Conservation (phyloP, 345 rosid species). For the Ricinus communis region DNA sequence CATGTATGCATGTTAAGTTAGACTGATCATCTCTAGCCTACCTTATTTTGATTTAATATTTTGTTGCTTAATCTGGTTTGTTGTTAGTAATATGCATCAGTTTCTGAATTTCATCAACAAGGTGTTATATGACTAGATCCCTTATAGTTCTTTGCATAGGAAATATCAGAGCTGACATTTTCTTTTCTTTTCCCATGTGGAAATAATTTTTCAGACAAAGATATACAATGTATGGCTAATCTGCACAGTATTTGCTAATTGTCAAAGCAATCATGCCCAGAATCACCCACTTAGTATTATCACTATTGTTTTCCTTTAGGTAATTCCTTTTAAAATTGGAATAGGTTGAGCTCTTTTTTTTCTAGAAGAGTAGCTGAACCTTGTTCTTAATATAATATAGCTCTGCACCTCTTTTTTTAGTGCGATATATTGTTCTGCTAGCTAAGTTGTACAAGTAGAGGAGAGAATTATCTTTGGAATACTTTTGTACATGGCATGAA, state of each 20-base stretch:
- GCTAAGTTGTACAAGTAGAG: background rate
- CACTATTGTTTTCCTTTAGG: background rate
- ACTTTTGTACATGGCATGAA: background rate
- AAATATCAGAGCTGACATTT: background rate
- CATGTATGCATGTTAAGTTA: constrained; percentile 5
- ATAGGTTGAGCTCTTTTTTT: background rate
- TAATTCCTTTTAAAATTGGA: background rate
- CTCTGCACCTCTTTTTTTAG: background rate
- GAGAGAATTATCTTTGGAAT: background rate
- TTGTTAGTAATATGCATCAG: background rate
- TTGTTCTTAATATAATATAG: background rate
- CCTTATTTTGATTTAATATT: background rate
- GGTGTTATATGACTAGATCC: background rate
- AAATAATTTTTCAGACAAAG: background rate
- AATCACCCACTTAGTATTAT: background rate
- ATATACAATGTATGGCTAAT: background rate
- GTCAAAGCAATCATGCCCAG: background rate
- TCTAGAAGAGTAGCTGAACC: background rate
- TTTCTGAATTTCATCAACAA: background rate
- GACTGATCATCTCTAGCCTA: constrained; percentile 12
- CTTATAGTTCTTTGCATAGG: background rate
- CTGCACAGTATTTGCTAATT: background rate
- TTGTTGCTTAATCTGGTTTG: background rate
- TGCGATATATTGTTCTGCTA: background rate
- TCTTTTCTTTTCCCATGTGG: background rate